Evolutionary conservation across 495 filamentous ascomycete genomes (phyloP).

Genomic region (Trichoderma gamsii): DNA sequence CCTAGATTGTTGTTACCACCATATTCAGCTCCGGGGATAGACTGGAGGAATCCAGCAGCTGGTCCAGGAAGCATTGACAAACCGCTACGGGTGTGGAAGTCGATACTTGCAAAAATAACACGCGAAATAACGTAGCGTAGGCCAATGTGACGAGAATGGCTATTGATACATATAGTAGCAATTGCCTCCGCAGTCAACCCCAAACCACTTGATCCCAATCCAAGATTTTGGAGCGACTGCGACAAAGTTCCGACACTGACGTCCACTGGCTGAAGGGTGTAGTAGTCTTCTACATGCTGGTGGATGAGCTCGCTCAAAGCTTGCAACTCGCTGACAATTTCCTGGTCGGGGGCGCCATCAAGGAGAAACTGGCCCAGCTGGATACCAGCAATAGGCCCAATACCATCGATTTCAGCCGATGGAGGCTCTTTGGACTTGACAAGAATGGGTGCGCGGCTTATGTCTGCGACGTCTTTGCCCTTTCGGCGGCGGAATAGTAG

Average conservation of each 20-base stretch:
- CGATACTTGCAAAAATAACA: slow-evolving; percentile 29
- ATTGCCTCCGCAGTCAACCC: slow-evolving; percentile 19
- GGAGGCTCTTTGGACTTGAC: slow-evolving; percentile 16
- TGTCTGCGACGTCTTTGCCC: not conserved
- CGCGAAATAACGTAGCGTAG: slow-evolving; percentile 31
- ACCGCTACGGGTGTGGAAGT: slow-evolving; percentile 21
- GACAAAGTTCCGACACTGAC: slow-evolving; percentile 21
- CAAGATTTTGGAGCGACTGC: slow-evolving; percentile 24
- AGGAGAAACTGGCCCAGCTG: slow-evolving; percentile 28
- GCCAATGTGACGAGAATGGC: slow-evolving; percentile 24
- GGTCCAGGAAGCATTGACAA: slow-evolving; percentile 31
- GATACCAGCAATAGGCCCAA: not conserved
- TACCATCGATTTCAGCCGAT: not conserved
- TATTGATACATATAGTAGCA: slow-evolving; percentile 25
- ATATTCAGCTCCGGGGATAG: slow-evolving; percentile 24
- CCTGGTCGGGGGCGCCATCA: slow-evolving; percentile 26
- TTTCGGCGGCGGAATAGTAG: slow-evolving; percentile 17
- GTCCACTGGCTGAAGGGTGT: slow-evolving; percentile 27
- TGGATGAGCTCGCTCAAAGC: slow-evolving; percentile 27
- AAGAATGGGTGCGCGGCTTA: not conserved
- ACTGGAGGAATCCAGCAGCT: slow-evolving; percentile 26
- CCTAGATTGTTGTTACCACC: slow-evolving; percentile 17
- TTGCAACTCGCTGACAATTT: slow-evolving; percentile 27
- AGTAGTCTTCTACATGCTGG: slow-evolving; percentile 32
- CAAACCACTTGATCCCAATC: slow-evolving; percentile 20